These are phyloP conservation scores for Cajanus cajan DNA, from an alignment of 306 rosid genomes.

Conservation along the genomic window DNA sequence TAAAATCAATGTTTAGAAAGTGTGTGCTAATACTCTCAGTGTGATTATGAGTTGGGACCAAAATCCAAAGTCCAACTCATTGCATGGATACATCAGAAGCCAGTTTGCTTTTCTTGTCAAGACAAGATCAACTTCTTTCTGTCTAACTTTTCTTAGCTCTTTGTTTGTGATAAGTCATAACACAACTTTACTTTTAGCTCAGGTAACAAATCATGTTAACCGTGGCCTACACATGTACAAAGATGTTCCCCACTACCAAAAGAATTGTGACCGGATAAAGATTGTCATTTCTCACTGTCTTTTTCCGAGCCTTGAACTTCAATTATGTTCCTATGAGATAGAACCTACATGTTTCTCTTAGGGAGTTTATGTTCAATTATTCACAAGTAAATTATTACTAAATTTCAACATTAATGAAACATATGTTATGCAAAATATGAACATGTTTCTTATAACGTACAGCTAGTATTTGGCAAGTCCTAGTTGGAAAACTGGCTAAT, in stretches of 20 bases:
- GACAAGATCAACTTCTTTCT: constrained; percentile 27
- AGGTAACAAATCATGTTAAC: constrained; percentile 43
- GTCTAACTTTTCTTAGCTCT: background rate
- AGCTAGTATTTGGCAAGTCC: constrained; percentile 6
- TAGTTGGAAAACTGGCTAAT: constrained; percentile 33
- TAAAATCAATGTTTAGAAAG: background rate
- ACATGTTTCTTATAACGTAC: background rate
- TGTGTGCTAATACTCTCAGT: background rate
- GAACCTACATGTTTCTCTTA: constrained; percentile 8
- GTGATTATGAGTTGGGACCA: too few relatives aligned
- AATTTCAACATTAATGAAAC: background rate
- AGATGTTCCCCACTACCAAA: constrained; percentile 46
- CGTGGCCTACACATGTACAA: constrained; percentile 36
- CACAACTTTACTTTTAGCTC: constrained; percentile 24
- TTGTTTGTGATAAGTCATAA: constrained; percentile 21
- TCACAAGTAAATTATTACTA: background rate
- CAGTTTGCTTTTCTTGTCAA: constrained; percentile 31
- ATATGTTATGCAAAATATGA: background rate
- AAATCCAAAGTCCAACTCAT: constrained; percentile 13
- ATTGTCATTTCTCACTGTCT: constrained; percentile 7
- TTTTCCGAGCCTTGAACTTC: background rate
- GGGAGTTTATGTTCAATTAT: background rate
- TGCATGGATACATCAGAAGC: background rate
- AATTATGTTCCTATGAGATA: constrained; percentile 9
- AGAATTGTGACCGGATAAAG: constrained; percentile 23